Base-by-base conservation (phyloP, 495 filamentous ascomycete genomes). In the Aspergillus avenaceus region DNA sequence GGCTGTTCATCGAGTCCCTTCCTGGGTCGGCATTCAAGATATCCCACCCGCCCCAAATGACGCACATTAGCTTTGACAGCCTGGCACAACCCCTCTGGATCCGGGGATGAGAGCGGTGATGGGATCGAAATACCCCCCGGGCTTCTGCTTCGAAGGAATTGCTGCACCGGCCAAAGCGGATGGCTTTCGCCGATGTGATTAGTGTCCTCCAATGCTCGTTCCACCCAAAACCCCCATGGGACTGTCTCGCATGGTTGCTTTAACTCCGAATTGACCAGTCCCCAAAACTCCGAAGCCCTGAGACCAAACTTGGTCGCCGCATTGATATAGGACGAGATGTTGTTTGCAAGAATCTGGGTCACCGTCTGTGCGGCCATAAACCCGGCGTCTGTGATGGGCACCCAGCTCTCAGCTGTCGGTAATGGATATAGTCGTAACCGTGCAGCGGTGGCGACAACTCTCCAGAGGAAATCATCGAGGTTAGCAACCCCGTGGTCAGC, bases 401-500 rank as follows among this genome's bases (percentile, higher is more conserved):
- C 49, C 58, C 57, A 63, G 1, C 23, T 22, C 5, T 52, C 46
- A 49, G n/a, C 61, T 37, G 36, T 61, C 53, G 12, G 18, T 14
- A 38, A 52, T 60, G 60, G n/a, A n/a, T 62, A 69, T 1, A 31
- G 47, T 27, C 50, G 47, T 1, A 58, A 52, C 13, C 63, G 55
- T 25, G 67, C 49, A 19, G 45, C 51, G 5, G 50, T 52, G 2
- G 66, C 59, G 9, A 56, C 53, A 9, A 72, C 47, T 5, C 66
- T 54, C 69, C 69, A 73, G 37, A 71, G 36, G 47, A 61, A 70
- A 49, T 73, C 68, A 46, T 58, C 55, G 2, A 46, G 53, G 44
- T 64, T 64, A 13, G 66, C 50, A 22, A 70, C 45, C 16, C 64
- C 63, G 19, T 62, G 41, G 8, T 55, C 32, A 0, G 48, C 40